A percentile compares a stretch with the other conserved stretches of the same genome.
phyloP scores from a whole-genome alignment of 1,284 basidiomycete species.

The Heterobasidion annosum region DNA sequence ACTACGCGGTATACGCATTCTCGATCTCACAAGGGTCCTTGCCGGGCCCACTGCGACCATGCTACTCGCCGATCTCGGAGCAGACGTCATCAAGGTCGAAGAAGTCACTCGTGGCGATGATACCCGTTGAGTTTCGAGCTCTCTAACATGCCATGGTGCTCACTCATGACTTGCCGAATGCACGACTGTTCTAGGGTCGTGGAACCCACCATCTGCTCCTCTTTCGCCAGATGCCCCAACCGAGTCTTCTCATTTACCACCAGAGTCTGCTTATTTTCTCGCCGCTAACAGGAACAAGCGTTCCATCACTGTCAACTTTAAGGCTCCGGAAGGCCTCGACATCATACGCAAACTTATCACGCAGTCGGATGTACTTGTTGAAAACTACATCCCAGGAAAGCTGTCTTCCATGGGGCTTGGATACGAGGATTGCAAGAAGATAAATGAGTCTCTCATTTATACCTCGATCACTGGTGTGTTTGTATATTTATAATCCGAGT shows the following conservation, averaged over 20 bases:
- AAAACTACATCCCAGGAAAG: constrained; percentile 84
- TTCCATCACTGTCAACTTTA: constrained; percentile 86
- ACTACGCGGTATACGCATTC: constrained; percentile 67
- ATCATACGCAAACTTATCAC: constrained; percentile 70
- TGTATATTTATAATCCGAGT: neutral
- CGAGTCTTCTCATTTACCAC: constrained; percentile 62
- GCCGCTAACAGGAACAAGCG: constrained; percentile 86
- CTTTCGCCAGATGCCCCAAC: constrained; percentile 36
- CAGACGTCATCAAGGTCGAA: constrained; percentile 90
- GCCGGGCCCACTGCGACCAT: constrained; percentile 89
- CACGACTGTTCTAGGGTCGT: constrained; percentile 44
- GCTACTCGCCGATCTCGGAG: constrained; percentile 82
- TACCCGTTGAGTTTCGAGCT: constrained; percentile 50
- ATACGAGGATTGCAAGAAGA: constrained; percentile 72
- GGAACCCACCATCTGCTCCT: constrained; percentile 75
- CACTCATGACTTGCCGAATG: neutral
- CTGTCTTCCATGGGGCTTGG: constrained; percentile 80
- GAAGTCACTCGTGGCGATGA: constrained; percentile 81
- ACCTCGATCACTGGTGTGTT: constrained; percentile 77
- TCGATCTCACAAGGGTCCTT: constrained; percentile 84
- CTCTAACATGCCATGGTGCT: constrained; percentile 6
- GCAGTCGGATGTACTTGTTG: constrained; percentile 80
- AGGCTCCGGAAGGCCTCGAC: constrained; percentile 67
- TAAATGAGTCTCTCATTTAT: constrained; percentile 84
- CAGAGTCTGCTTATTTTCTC: constrained; percentile 92